A percentile compares a stretch with the other conserved stretches of the same genome.
Evolutionary conservation across 768 basidiomycete genomes (phyloP).

Genomic region (Pulveroboletus ravenelii): DNA sequence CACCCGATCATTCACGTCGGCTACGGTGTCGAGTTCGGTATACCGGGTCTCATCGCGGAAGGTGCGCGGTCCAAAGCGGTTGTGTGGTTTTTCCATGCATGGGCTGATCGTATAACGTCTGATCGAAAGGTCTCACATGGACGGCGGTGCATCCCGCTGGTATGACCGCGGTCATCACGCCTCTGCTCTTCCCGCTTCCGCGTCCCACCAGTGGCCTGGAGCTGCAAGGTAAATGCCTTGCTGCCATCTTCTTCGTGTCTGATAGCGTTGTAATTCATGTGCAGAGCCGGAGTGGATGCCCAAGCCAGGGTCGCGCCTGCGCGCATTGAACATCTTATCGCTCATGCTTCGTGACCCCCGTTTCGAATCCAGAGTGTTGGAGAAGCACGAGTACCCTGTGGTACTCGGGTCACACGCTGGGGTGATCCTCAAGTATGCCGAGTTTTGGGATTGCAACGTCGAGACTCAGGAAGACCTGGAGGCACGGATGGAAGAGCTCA

Average conservation of each 20-base stretch:
- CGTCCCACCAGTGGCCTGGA: constrained; percentile 21
- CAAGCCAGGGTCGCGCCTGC: constrained; percentile 30
- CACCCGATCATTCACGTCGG: constrained; percentile 66
- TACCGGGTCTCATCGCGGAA: constrained; percentile 61
- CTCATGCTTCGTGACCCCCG: constrained; percentile 49
- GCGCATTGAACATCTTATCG: constrained; percentile 50
- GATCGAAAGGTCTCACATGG: constrained; percentile 53
- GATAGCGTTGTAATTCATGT: background rate
- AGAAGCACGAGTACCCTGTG: constrained; percentile 33
- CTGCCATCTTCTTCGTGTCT: background rate
- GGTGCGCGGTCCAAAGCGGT: constrained; percentile 32
- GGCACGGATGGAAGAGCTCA: constrained; percentile 57
- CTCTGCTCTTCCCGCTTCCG: constrained; percentile 25
- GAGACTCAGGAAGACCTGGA: constrained; percentile 36
- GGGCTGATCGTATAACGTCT: background rate
- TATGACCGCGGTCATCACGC: constrained; percentile 34
- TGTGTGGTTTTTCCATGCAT: background rate
- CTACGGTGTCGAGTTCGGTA: constrained; percentile 59
- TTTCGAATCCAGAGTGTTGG: constrained; percentile 27
- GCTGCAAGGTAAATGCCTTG: constrained; percentile 8
- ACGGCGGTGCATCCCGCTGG: constrained; percentile 45
- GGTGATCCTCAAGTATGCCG: constrained; percentile 40
- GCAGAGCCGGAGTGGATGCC: constrained; percentile 25
- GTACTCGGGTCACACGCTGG: constrained; percentile 36
- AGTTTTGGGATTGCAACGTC: constrained; percentile 43